Percentiles rank a stretch among this genome's conserved stretches.
Conservation (phyloP, 73 alveolate species). For the Paraurostyla sp. region DNA sequence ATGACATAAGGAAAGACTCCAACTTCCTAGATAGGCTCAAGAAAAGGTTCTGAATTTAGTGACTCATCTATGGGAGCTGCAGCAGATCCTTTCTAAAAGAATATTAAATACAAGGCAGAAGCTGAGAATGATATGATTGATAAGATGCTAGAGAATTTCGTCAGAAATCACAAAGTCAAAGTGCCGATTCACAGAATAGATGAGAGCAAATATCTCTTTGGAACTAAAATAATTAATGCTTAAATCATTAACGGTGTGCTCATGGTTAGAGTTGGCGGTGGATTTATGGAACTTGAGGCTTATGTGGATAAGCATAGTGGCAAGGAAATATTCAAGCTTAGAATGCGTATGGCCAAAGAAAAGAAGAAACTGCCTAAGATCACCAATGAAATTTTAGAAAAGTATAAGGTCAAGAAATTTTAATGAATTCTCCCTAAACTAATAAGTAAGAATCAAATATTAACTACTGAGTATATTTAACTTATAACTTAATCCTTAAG, state of each 20-base stretch:
- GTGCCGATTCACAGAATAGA: conserved; percentile 44
- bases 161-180: conserved; percentile 18
- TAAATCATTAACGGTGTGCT: conserved; percentile 69
- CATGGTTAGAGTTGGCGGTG: conserved; percentile 83
- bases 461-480: no score
- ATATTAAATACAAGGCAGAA: neutral
- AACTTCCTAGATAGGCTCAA: neutral
- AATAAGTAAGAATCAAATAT: no score
- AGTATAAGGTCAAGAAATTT: neutral
- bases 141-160: conserved; percentile 30
- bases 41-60: neutral
- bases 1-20: no score
- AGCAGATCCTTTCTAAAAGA: neutral
- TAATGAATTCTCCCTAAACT: no score
- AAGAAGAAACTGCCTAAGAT: neutral
- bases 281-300: conserved; percentile 76
- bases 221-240: conserved; percentile 66
- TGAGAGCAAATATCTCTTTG: conserved; percentile 71
- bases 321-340: conserved; percentile 12
- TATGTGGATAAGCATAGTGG: conserved; percentile 49
- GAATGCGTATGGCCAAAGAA: conserved; percentile 11
- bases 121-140: conserved; percentile 30
- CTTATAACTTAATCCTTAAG: no score
- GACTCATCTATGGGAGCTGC: neutral
- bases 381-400: neutral